Conservation (phyloP, 192 early-diverging fungal genomes). For the Coemansia umbellata region DNA sequence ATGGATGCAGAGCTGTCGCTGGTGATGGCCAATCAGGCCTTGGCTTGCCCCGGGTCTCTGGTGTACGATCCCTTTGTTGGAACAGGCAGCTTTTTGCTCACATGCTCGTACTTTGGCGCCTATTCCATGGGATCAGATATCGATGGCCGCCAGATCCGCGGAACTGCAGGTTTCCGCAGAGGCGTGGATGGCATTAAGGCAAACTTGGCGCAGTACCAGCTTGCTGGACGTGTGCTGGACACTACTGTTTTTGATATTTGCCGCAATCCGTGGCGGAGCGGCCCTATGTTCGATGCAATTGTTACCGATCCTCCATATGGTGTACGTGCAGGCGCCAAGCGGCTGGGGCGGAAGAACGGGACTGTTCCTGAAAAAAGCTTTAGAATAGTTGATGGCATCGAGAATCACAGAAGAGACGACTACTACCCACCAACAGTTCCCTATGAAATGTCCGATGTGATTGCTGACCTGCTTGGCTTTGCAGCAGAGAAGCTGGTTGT, state of each 20-base stretch:
- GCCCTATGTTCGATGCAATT: conserved; percentile 79
- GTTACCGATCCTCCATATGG: conserved; percentile 95
- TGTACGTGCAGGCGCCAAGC: conserved; percentile 95
- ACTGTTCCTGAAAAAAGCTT: conserved; percentile 21
- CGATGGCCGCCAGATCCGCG: conserved; percentile 95
- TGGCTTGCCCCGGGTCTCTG: conserved; percentile 67
- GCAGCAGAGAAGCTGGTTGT: conserved; percentile 71
- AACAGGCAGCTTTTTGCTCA: conserved; percentile 90
- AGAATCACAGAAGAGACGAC: conserved; percentile 51
- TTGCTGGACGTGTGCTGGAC: conserved; percentile 71
- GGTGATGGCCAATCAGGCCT: conserved; percentile 93
- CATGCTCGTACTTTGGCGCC: conserved; percentile 91
- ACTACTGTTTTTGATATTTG: conserved; percentile 82
- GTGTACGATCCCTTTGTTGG: conserved; percentile 98
- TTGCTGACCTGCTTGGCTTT: conserved; percentile 80
- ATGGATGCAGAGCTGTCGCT: conserved; percentile 99
- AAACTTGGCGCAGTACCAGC: conserved; percentile 84
- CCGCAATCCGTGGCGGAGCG: conserved; percentile 75
- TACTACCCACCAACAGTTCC: conserved; percentile 89
- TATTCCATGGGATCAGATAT: conserved; percentile 93
- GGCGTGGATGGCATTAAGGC: conserved; percentile 57
- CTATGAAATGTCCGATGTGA: conserved; percentile 91
- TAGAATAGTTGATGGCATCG: conserved; percentile 31
- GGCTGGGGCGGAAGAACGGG: conserved; percentile 64
- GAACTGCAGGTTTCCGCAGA: conserved; percentile 54